A percentile compares a stretch with the other conserved stretches of the same genome.
phyloP scores from a whole-genome alignment of 1,139 yeast species.

The Protomyces pachydermus region DNA sequence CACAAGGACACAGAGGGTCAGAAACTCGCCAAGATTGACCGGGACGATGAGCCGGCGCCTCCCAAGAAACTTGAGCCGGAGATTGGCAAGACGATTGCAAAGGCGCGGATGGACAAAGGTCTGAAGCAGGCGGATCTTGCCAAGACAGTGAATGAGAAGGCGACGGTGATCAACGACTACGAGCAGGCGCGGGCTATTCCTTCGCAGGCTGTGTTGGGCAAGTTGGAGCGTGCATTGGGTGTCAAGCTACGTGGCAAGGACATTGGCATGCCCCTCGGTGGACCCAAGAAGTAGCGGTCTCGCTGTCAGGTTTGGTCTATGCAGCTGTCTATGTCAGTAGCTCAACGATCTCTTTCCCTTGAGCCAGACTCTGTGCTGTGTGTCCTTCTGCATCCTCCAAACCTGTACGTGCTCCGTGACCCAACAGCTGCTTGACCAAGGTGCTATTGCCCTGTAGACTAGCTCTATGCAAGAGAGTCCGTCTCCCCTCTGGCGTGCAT shows the following conservation, averaged over 20 bases:
- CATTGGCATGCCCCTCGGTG: slow-evolving; percentile 85
- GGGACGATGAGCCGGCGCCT: slow-evolving; percentile 88
- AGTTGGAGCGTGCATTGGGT: slow-evolving; percentile 90
- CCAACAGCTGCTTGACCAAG: not conserved
- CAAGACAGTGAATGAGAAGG: slow-evolving; percentile 90
- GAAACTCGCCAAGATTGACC: slow-evolving; percentile 84
- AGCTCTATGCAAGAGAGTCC: slow-evolving; percentile 10
- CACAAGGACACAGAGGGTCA: slow-evolving; percentile 85
- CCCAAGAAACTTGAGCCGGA: slow-evolving; percentile 77
- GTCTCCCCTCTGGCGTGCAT: slow-evolving; percentile 5
- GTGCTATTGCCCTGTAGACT: not conserved
- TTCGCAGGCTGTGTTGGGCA: slow-evolving; percentile 86
- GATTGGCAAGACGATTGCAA: slow-evolving; percentile 83
- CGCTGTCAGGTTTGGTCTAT: not conserved
- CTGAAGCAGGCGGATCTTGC: slow-evolving; percentile 95
- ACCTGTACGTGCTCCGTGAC: not conserved
- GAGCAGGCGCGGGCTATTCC: slow-evolving; percentile 97
- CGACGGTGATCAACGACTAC: slow-evolving; percentile 89
- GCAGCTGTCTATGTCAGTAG: not conserved
- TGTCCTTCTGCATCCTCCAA: slow-evolving; percentile 1
- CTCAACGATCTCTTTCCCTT: not conserved
- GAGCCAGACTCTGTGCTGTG: not conserved
- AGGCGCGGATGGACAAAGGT: slow-evolving; percentile 83
- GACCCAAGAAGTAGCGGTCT: slow-evolving; percentile 52
- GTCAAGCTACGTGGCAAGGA: slow-evolving; percentile 93